Percentiles rank a stretch among this genome's conserved stretches.
Conservation (phyloP, 768 basidiomycete genomes). For the Arthromyces matolae region DNA sequence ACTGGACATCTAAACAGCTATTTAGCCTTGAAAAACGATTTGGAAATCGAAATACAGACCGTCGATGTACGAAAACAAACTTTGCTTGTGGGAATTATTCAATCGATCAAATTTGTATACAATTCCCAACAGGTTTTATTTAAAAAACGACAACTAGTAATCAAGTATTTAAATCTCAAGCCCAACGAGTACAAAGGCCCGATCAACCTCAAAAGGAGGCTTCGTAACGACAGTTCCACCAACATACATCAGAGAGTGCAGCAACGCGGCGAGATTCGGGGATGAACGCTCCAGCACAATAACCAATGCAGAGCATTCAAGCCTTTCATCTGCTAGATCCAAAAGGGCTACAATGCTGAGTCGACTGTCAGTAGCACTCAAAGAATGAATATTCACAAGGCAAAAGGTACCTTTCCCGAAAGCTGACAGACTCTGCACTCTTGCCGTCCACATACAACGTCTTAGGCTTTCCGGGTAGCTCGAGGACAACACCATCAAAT, state of each 20-base stretch:
- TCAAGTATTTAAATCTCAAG: constrained; percentile 65
- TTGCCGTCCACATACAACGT: constrained; percentile 86
- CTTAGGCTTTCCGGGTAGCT: constrained; percentile 64
- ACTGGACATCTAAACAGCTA: constrained; percentile 15
- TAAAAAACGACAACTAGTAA: too few relatives aligned
- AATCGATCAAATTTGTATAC: too few relatives aligned
- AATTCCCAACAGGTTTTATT: too few relatives aligned
- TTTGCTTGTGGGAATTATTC: too few relatives aligned
- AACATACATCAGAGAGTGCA: constrained; percentile 92
- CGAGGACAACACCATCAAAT: constrained; percentile 78
- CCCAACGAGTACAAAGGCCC: constrained; percentile 80
- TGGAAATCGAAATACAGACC: too few relatives aligned
- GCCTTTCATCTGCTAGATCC: constrained; percentile 82
- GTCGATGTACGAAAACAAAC: too few relatives aligned
- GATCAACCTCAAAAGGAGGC: constrained; percentile 71
- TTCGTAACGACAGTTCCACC: constrained; percentile 83
- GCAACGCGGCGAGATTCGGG: constrained; percentile 63
- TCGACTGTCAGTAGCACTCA: too few relatives aligned
- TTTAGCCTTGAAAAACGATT: too few relatives aligned
- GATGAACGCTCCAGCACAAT: constrained; percentile 77
- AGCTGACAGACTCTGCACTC: constrained; percentile 71
- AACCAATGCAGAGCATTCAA: constrained; percentile 73
- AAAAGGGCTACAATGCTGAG: constrained; percentile 81
- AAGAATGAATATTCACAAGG: too few relatives aligned
- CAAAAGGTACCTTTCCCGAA: constrained; percentile 72